These are phyloP conservation scores for Rhodamnia rubescens DNA, from an alignment of 345 rosid species.

Conservation along the genomic window DNA sequence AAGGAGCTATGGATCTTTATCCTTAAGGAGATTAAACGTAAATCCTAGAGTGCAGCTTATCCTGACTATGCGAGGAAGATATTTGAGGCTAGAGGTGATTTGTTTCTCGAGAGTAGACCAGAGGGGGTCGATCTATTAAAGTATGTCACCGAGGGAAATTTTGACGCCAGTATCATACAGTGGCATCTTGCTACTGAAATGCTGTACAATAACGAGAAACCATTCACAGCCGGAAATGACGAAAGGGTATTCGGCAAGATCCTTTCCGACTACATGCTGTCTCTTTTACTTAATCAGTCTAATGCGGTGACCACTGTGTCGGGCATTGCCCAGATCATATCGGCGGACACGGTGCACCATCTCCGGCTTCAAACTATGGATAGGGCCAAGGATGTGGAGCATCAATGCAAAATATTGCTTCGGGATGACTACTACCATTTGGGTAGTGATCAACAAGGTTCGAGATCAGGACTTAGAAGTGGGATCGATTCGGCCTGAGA, in stretches of 20 bases:
- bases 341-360: too few relatives aligned
- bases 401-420: too few relatives aligned
- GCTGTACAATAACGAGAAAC: rapidly evolving
- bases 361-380: too few relatives aligned
- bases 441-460: too few relatives aligned
- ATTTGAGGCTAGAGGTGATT: background rate
- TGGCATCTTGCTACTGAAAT: rapidly evolving
- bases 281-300: background rate
- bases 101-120: background rate
- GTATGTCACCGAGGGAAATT: rapidly evolving
- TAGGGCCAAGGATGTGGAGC: too few relatives aligned
- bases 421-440: too few relatives aligned
- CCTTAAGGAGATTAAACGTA: background rate
- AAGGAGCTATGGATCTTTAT: background rate
- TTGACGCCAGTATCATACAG: rapidly evolving
- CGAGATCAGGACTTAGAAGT: too few relatives aligned
- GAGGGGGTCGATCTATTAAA: rapidly evolving
- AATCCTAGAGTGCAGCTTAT: background rate
- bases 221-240: background rate
- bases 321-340: too few relatives aligned
- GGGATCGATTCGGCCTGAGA: too few relatives aligned
- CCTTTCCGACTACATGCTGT: background rate
- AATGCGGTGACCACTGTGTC: rapidly evolving
- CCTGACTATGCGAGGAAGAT: too few relatives aligned
- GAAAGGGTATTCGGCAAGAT: background rate